Conservation (phyloP, 176 grass and related monocot species). For the Dendrocalamus sinicus region DNA sequence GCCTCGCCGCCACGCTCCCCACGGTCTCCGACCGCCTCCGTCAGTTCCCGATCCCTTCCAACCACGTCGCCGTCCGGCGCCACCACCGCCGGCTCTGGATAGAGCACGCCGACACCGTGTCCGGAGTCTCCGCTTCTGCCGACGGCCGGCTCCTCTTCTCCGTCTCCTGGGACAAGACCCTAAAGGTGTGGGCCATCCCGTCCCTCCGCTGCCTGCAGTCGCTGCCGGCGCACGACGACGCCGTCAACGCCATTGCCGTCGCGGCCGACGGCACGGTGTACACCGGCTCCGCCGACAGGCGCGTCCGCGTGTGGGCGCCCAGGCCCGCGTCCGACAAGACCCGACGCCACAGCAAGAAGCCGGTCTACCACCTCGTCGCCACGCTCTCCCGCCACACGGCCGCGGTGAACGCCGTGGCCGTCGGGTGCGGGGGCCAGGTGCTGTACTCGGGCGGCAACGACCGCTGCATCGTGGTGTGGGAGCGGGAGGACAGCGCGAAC, state of each 20-base stretch:
- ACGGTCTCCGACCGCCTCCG: conserved; percentile 72
- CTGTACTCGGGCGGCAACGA: conserved; percentile 82
- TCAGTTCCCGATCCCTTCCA: conserved; percentile 79
- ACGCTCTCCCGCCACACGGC: conserved; percentile 71
- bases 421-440: conserved; percentile 50
- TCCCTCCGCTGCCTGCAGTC: conserved; percentile 85
- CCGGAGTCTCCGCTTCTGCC: conserved; percentile 52
- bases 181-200: conserved; percentile 81
- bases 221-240: conserved; percentile 77
- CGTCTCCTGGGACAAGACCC: conserved; percentile 90
- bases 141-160: conserved; percentile 74
- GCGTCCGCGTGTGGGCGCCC: conserved; percentile 67
- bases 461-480: conserved; percentile 80
- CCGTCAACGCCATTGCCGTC: conserved; percentile 76
- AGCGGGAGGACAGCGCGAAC: conserved; percentile 78
- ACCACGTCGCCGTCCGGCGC: conserved; percentile 68
- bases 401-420: conserved; percentile 80
- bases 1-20: conserved; percentile 68
- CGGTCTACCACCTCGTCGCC: conserved; percentile 54
- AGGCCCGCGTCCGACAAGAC: neutral
- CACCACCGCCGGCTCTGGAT: conserved; percentile 84
- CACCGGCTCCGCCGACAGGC: conserved; percentile 78
- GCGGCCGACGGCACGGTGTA: conserved; percentile 74
- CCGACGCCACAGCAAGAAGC: conserved; percentile 15
- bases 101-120: conserved; percentile 73